Evolutionary conservation across 2,329 filamentous ascomycete species (phyloP).

Genomic region (Exserohilum turcica): DNA sequence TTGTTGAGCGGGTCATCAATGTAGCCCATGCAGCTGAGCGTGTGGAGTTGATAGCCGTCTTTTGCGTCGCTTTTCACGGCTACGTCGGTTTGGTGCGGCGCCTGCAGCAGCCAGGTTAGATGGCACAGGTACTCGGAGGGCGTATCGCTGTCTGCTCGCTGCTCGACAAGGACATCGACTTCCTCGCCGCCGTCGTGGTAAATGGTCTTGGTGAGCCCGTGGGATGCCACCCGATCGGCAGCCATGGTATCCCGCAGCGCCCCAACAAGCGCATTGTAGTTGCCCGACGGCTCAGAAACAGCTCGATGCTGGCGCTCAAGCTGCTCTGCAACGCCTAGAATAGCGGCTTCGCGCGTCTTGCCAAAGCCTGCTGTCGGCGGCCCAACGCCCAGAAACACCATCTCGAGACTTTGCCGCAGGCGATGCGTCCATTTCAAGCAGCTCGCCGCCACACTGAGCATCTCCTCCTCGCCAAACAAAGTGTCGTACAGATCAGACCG

Average conservation of each 20-base stretch:
- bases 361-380: constrained; percentile 15
- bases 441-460: constrained; percentile 3
- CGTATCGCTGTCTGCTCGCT: constrained; percentile 71
- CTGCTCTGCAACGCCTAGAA: constrained; percentile 16
- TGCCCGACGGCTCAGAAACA: constrained; percentile 6
- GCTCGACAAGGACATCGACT: constrained; percentile 55
- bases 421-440: constrained; percentile 13
- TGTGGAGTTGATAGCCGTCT: constrained; percentile 17
- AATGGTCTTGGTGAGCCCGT: constrained; percentile 15
- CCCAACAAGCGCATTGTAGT: constrained; percentile 15
- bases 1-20: constrained; percentile 20
- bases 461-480: constrained; percentile 17
- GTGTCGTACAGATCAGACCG: constrained; percentile 5
- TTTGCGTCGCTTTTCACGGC: constrained; percentile 3
- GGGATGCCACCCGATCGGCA: not conserved
- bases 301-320: constrained; percentile 19
- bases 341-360: constrained; percentile 5
- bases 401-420: constrained; percentile 18
- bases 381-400: constrained; percentile 15
- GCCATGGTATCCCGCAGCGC: constrained; percentile 9
- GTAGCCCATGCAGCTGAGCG: constrained; percentile 19
- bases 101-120: constrained; percentile 22
- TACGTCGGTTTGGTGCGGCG: constrained; percentile 5
- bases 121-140: constrained; percentile 18
- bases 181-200: constrained; percentile 16